phyloP scores from a whole-genome alignment of 768 basidiomycete species.

The Serpula lacrymans region DNA sequence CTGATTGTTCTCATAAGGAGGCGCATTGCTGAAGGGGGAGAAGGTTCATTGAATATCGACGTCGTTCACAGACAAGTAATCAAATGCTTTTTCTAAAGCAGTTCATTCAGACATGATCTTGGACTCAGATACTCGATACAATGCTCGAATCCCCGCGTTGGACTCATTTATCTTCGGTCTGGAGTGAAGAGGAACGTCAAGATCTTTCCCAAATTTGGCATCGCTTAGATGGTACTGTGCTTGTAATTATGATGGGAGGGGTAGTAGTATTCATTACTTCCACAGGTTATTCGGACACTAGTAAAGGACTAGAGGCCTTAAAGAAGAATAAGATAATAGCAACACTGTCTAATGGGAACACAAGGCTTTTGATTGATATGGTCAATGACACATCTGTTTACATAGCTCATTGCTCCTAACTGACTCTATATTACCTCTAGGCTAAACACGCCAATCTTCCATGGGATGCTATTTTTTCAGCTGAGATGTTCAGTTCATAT shows the following conservation, averaged over 20 bases:
- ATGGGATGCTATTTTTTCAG: conserved; percentile 62
- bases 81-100: neutral
- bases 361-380: conserved; percentile 59
- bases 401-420: neutral
- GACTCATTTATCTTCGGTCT: conserved; percentile 42
- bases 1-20: neutral
- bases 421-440: conserved; percentile 26
- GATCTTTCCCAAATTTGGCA: conserved; percentile 58
- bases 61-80: conserved; percentile 51
- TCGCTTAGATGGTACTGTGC: conserved; percentile 44
- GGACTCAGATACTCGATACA: conserved; percentile 49
- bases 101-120: neutral
- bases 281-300: conserved; percentile 56
- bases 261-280: neutral
- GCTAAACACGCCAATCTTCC: conserved; percentile 60
- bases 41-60: conserved; percentile 52
- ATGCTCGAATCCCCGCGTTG: conserved; percentile 51
- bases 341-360: conserved; percentile 62
- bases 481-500: conserved; percentile 57
- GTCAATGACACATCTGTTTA: conserved; percentile 23
- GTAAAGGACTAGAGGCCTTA: conserved; percentile 45
- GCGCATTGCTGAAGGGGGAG: conserved; percentile 39
- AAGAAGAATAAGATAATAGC: conserved; percentile 50
- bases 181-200: conserved; percentile 41
- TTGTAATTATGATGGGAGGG: neutral